Evolutionary conservation across 495 filamentous ascomycete species (phyloP), one percentile per base, ranked within the genome.

Genomic region (Penicillium egyptiacum): DNA sequence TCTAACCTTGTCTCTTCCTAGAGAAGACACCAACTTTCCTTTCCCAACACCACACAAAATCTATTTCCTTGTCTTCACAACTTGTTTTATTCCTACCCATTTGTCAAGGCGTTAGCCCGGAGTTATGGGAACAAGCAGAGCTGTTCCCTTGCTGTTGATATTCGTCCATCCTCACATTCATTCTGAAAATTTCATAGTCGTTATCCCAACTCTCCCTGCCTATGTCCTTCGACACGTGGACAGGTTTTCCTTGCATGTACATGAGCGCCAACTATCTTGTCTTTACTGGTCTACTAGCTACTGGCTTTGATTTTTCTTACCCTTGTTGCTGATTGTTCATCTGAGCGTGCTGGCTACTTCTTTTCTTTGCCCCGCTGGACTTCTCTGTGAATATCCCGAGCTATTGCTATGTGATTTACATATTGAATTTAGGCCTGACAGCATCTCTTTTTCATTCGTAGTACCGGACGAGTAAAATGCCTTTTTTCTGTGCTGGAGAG

Each of bases 261-360:
- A 73, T 70, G 62, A 68, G 59, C 60, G 53, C 64, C 68, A 70
- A 70, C 61, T 68, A 50, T 54, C 31, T 64, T 67, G 61, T 67
- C 61, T 57, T 64, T 68, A 62, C 53, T 33, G 45, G 48, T 26
- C 30, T 37, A 39, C 55, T 14, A 43, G n/a, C 26, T 10, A 40
- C 45, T 43, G 50, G 28, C 10, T 43, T 56, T 7, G 9, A 25
- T 55, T 47, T 41, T 20, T 30, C 30, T 37, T 56, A 14, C 22
- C 31, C 25, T 58, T 57, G 53, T 53, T 45, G 35, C 35, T 39
- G 7, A 39, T 28, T 35, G n/a, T 57, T 31, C 17, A 48, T 41
- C 53, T 42, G 28, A 64, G 56, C 56, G 53, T 39, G 12, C 37
- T 43, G 23, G 25, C 39, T 62, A 33, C 16, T 52, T 52, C 19